Base-by-base conservation (phyloP, 768 basidiomycete genomes). In the Pleurotus sapidus region DNA sequence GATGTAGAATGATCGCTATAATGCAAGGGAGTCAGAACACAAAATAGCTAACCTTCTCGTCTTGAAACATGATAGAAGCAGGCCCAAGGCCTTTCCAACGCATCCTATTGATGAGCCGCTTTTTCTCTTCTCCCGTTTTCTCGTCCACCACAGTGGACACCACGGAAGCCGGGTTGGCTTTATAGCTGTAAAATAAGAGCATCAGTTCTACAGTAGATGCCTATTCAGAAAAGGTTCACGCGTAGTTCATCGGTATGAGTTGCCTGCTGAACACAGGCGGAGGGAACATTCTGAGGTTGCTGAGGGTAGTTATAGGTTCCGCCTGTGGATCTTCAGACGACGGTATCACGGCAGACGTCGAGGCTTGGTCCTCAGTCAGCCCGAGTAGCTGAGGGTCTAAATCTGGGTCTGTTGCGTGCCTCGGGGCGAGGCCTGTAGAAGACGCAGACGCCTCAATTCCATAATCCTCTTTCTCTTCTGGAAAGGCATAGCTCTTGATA, bases 261-360 rank as follows among this genome's bases (percentile, higher is more conserved):
- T 93, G 89, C 34, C 93, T 81, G 63, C 88, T 90, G 73, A 98
- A 98, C 47, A 95, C 71, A 6, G 96, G 95, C 0, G 95, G 91
- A 25, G 96, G 94, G 61, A 95, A 86, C 9, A 93, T 75, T 25
- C 90, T 81, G 7, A 95, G 74, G 63, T 84, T 86, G 66, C 83
- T 88, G 56, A 71, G 3, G 4, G 30, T 73, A 63, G 73, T 60
- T 27, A 59, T 58, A 45, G 30, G 30, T 34, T 34, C 30, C 4
- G 30, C 30, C 30, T 34, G 30, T 34, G 30, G 30, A 34, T 11
- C 30, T 34, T 34, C 30, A 11, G 30, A 4, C 4, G 30, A 34
- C 30, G 30, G 9, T 34, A 34, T 1, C 17, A 14, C 3, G n/a
- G 8, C 5, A 45, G 42, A n/a, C 4, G 65, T 87, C 87, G 51